Conservation (phyloP, 192 early-diverging fungal species). For the Backusella tuberculispora region DNA sequence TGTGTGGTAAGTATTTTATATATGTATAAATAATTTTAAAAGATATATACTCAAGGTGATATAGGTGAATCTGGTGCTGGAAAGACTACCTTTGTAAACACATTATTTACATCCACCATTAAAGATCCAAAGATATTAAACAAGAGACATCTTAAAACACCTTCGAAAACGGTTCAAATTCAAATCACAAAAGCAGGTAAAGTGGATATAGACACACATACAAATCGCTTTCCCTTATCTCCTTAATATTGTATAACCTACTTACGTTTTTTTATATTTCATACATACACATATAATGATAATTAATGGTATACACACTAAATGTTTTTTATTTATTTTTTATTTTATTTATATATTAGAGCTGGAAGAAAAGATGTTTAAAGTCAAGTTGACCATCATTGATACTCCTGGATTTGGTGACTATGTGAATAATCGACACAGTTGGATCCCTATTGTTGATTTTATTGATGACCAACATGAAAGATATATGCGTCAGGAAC, state of each 20-base stretch:
- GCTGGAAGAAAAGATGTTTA: slow-evolving; percentile 96
- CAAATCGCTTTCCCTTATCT: not conserved
- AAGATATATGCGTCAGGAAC: slow-evolving; percentile 91
- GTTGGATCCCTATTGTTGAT: slow-evolving; percentile 95
- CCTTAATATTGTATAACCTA: not conserved
- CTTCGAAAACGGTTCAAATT: slow-evolving; percentile 96
- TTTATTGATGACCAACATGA: slow-evolving; percentile 96
- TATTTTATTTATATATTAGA: slow-evolving; percentile 49
- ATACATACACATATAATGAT: not conserved
- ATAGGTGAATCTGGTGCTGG: slow-evolving; percentile 93
- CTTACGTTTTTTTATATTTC: not conserved
- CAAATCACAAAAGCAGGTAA: slow-evolving; percentile 95
- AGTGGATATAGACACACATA: not conserved
- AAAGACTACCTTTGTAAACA: slow-evolving; percentile 98
- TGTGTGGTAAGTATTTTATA: slow-evolving; percentile 75
- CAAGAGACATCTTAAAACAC: slow-evolving; percentile 86
- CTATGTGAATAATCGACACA: slow-evolving; percentile 94
- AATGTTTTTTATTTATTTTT: not conserved
- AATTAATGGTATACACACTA: no score
- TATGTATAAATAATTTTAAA: not conserved
- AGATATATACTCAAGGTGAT: not conserved
- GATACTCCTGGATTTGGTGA: slow-evolving; percentile 99
- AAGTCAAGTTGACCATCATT: slow-evolving; percentile 90
- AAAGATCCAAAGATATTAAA: slow-evolving; percentile 38
- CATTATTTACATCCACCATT: slow-evolving; percentile 84